Base-by-base conservation (phyloP, 148 eudicot genomes). In the Polygonum aviculare region DNA sequence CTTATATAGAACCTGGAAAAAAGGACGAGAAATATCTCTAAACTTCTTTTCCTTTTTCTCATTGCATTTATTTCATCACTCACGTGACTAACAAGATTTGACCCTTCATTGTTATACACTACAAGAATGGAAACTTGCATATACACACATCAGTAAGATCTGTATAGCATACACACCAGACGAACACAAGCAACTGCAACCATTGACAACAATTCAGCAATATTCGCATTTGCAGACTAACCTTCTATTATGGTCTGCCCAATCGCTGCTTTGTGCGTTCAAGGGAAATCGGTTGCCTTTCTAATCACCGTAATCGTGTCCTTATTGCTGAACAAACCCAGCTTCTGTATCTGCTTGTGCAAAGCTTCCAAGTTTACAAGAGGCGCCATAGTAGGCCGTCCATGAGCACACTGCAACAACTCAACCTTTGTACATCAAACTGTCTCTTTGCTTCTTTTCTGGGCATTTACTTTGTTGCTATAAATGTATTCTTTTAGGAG, bases 301-400 rank as follows among this genome's bases (percentile, higher is more conserved):
- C 38, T 19, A 91, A 83, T n/a, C 97, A 75, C 35, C 72, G 75
- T 74, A 15, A 75, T 39, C 1, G 86, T 78, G 76, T 70, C 57
- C 7, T 55, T 83, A 76, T 57, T 79, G 76, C 59, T 79, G 77
- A 77, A 75, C 11, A 79, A 65, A 54, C 85, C 79, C 52, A 88
- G 94, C 82, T 87, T 88, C 1, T 76, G 49, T 59, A 92, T 83
- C 82, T 84, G 87, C 76, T 87, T 83, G 39, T 82, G 90, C 81
- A 95, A 82, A 54, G 88, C 88, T 62, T 83, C 82, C 74, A 95
- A 82, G 81, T 91, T 83, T 79, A 95, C 89, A 45, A 93, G 81
- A 72, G 98, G 98, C 4, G 81, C 98, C 19, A 93, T 93, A 6
- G 99, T 95, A 65, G 97, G 99, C 48, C 99, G 88, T 73, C 99